Evolutionary conservation across 2,329 filamentous ascomycete species (phyloP).

Genomic region (Pseudogymnoascus sp.): DNA sequence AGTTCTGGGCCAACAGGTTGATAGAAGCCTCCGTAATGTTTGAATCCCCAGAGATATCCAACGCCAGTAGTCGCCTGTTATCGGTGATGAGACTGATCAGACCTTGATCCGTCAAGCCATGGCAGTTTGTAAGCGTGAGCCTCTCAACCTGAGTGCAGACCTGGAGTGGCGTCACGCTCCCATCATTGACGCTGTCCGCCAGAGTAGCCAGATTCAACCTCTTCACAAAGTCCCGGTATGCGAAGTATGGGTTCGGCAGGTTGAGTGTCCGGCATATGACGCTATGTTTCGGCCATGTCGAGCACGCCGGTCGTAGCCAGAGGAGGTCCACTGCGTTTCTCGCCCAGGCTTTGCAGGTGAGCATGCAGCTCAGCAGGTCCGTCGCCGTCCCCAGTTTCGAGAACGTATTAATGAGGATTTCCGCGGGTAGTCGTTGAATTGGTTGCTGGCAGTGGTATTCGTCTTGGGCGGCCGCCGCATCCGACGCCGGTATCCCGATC

Average conservation of each 20-base stretch:
- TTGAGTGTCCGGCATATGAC: conserved; percentile 73
- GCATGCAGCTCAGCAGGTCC: conserved; percentile 81
- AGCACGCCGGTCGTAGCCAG: conserved; percentile 91
- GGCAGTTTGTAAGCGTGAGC: conserved; percentile 85
- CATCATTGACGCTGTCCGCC: conserved; percentile 70
- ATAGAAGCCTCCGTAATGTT: conserved; percentile 78
- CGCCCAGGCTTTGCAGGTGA: conserved; percentile 91
- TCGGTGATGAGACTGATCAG: conserved; percentile 70
- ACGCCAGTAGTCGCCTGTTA: conserved; percentile 72
- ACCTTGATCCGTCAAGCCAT: conserved; percentile 73
- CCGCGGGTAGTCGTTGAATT: conserved; percentile 78
- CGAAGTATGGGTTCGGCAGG: conserved; percentile 68
- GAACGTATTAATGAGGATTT: conserved; percentile 91
- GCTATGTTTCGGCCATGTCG: conserved; percentile 72
- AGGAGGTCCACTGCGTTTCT: conserved; percentile 85
- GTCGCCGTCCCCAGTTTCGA: conserved; percentile 66
- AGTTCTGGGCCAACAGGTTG: conserved; percentile 69
- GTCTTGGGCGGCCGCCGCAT: conserved; percentile 62
- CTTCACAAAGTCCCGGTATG: conserved; percentile 84
- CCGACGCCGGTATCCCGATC: conserved; percentile 69
- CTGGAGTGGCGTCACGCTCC: conserved; percentile 72
- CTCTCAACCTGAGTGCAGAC: conserved; percentile 88
- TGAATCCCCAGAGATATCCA: conserved; percentile 79
- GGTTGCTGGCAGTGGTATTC: conserved; percentile 62
- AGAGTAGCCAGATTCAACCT: conserved; percentile 82